Evolutionary conservation across 1,139 yeast genomes (phyloP).

Genomic region (Lodderomyces metapsilosis): DNA sequence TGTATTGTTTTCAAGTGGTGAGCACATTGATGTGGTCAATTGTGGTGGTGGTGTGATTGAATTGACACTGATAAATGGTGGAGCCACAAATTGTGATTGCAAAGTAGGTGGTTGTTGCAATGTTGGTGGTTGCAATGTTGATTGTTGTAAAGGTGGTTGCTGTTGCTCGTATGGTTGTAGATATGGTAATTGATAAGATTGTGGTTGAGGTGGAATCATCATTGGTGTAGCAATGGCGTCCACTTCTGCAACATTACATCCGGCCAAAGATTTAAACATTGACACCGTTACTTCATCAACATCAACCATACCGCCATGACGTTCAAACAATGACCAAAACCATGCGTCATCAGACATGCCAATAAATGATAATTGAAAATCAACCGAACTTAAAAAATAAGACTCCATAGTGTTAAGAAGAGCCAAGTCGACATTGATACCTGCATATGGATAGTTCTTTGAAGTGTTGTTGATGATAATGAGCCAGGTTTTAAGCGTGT

Average conservation of each 20-base stretch:
- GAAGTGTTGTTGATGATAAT: slow-evolving; percentile 16
- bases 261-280: slow-evolving; percentile 11
- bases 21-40: not conserved
- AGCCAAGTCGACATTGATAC: slow-evolving; percentile 16
- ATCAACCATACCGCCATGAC: not conserved
- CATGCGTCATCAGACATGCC: slow-evolving; percentile 19
- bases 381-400: slow-evolving; percentile 28
- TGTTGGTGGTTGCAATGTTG: too few species aligned
- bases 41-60: slow-evolving; percentile 5
- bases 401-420: slow-evolving; percentile 29
- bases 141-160: too few species aligned
- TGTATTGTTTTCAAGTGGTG: slow-evolving; percentile 4
- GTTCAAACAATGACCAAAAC: slow-evolving; percentile 23
- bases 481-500: slow-evolving; percentile 53
- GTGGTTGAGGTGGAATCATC: not conserved
- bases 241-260: not conserved
- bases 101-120: not conserved
- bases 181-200: not conserved
- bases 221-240: not conserved
- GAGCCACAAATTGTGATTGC: not conserved
- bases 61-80: not conserved
- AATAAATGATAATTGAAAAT: slow-evolving; percentile 30
- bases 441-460: not conserved
- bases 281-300: slow-evolving; percentile 6
- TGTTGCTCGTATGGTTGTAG: not conserved